Percentiles rank a stretch among this genome's conserved stretches.
phyloP scores from a whole-genome alignment of 1,139 yeast species.

The Geotrichum cucujoidarum region DNA sequence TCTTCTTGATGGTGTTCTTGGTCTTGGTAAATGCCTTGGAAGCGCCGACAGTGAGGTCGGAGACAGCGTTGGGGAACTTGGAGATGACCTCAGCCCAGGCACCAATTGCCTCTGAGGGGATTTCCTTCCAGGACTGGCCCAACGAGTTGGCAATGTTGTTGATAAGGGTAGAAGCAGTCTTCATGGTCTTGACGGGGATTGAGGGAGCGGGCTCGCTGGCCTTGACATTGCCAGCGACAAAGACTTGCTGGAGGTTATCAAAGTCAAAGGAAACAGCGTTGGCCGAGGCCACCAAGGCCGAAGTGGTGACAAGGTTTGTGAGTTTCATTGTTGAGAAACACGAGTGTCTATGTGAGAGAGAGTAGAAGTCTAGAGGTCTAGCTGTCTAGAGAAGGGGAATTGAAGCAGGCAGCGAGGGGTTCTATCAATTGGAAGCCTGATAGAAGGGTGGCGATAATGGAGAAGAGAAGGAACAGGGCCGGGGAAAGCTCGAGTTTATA shows the following conservation, averaged over 20 bases:
- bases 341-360: too few species aligned
- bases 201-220: conserved; percentile 4
- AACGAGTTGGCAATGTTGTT: conserved; percentile 25
- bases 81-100: conserved; percentile 31
- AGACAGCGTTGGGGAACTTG: conserved; percentile 19
- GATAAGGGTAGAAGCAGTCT: conserved; percentile 19
- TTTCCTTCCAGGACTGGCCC: conserved; percentile 29
- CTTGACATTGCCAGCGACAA: conserved; percentile 8
- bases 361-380: neutral
- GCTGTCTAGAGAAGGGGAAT: neutral
- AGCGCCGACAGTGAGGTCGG: conserved; percentile 19
- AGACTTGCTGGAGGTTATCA: conserved; percentile 17
- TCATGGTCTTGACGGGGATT: conserved; percentile 8
- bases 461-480: neutral
- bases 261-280: conserved; percentile 16
- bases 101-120: conserved; percentile 29
- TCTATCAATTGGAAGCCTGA: conserved; percentile 9
- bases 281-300: conserved; percentile 14
- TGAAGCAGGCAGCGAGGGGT: neutral
- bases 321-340: conserved; percentile 9
- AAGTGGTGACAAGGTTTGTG: conserved; percentile 13
- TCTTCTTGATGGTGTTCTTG: conserved; percentile 1
- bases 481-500: neutral
- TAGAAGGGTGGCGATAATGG: conserved; percentile 1
- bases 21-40: conserved; percentile 8